Evolutionary conservation across 2,329 filamentous ascomycete genomes (phyloP).

Genomic region (Ophiocordyceps camponoti-leonardi): DNA sequence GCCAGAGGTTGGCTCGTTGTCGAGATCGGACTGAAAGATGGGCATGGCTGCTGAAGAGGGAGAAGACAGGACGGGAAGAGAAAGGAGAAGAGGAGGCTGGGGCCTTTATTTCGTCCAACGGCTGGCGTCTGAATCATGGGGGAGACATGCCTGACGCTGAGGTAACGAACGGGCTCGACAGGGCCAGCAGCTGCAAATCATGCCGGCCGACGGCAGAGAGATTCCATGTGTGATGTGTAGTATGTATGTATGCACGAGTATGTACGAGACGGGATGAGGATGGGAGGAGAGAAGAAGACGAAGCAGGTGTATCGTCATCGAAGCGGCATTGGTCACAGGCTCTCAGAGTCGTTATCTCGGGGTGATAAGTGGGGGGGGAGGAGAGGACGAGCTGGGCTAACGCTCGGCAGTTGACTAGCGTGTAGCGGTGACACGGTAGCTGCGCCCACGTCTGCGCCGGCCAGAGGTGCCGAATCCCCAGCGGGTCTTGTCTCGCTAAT

Average conservation of each 20-base stretch:
- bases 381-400: no score
- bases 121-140: not conserved
- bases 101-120: not conserved
- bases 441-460: no score
- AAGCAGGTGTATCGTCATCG: not conserved
- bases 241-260: no score
- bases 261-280: not conserved
- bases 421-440: no score
- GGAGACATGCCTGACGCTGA: not conserved
- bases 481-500: no score
- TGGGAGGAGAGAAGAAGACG: not conserved
- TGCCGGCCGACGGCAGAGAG: not conserved
- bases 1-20: constrained; percentile 9
- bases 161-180: not conserved
- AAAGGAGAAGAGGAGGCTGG: not conserved
- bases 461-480: no score
- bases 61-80: not conserved
- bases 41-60: constrained; percentile 25
- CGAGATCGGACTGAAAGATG: constrained; percentile 37
- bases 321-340: not conserved
- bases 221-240: not conserved
- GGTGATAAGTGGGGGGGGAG: no score
- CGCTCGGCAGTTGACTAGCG: no score
- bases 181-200: not conserved
- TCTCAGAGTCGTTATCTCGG: not conserved